phyloP scores from a whole-genome alignment of 495 filamentous ascomycete species.

The Margaritispora aquatica region DNA sequence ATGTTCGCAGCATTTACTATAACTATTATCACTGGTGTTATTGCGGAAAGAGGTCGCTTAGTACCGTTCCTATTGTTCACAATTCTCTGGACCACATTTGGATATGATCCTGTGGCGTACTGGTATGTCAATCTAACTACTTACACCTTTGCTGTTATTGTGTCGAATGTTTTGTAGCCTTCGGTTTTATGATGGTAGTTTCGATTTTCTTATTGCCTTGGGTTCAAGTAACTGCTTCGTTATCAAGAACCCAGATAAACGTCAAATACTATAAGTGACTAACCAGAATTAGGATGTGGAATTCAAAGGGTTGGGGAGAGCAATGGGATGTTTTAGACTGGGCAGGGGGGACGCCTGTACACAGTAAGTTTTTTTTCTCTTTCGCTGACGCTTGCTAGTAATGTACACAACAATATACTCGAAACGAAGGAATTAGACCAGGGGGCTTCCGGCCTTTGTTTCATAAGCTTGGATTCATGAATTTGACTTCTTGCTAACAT shows the following conservation, averaged over 20 bases:
- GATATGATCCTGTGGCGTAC: conserved; percentile 68
- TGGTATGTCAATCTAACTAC: background rate
- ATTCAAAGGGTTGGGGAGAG: conserved; percentile 67
- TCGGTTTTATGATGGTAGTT: too few relatives aligned
- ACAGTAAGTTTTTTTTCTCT: conserved; percentile 40
- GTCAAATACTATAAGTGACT: background rate
- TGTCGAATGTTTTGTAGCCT: too few relatives aligned
- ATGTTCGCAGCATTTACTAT: conserved; percentile 5
- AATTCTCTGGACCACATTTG: conserved; percentile 77
- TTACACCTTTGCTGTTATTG: too few relatives aligned
- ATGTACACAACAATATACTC: too few relatives aligned
- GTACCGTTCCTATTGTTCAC: conserved; percentile 80
- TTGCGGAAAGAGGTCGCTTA: conserved; percentile 88
- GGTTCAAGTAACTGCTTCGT: too few relatives aligned
- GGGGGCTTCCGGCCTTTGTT: too few relatives aligned
- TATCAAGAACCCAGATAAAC: background rate
- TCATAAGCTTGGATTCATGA: too few relatives aligned
- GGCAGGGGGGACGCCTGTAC: conserved; percentile 84
- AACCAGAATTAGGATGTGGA: conserved; percentile 65
- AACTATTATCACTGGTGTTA: conserved; percentile 80
- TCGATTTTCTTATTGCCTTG: too few relatives aligned
- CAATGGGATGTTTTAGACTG: conserved; percentile 71
- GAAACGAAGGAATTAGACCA: too few relatives aligned
- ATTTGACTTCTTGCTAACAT: background rate
- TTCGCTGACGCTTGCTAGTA: too few relatives aligned